A percentile compares a stretch with the other conserved stretches of the same genome.
These are phyloP conservation scores for Echria macrotheca DNA, from an alignment of 495 filamentous ascomycete species.

Conservation along the genomic window DNA sequence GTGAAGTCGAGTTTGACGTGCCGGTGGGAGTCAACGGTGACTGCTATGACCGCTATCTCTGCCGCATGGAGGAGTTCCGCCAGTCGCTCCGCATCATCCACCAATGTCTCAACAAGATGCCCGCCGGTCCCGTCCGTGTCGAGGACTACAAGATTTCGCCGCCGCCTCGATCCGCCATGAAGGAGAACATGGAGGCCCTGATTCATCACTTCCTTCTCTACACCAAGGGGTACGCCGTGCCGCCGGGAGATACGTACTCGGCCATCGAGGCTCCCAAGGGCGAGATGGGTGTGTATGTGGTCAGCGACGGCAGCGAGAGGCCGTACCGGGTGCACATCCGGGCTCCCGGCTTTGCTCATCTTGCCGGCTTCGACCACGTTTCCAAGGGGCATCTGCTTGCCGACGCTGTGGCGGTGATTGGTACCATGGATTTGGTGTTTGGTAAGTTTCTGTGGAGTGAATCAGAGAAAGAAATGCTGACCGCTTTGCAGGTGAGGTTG, in stretches of 20 bases:
- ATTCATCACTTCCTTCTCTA: conserved; percentile 99
- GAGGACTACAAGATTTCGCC: conserved; percentile 99
- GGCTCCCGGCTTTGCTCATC: conserved; percentile 93
- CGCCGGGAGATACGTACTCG: conserved; percentile 96
- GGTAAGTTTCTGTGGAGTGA: conserved; percentile 30
- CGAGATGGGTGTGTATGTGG: conserved; percentile 98
- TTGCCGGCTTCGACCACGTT: conserved; percentile 90
- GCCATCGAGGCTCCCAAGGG: conserved; percentile 98
- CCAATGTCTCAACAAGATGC: conserved; percentile 99
- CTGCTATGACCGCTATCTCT: conserved; percentile 98
- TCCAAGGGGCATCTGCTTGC: conserved; percentile 87
- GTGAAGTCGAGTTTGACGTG: conserved; percentile 95
- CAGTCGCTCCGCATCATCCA: conserved; percentile 96
- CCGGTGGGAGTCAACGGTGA: conserved; percentile 95
- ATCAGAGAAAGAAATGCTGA: conserved; percentile 10
- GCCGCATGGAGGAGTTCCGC: conserved; percentile 99
- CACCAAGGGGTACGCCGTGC: conserved; percentile 95
- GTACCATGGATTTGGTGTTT: conserved; percentile 83
- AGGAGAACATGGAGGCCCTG: conserved; percentile 99
- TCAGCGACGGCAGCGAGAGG: conserved; percentile 90
- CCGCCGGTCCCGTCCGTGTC: conserved; percentile 83
- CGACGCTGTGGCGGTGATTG: conserved; percentile 95
- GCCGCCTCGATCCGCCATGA: conserved; percentile 95
- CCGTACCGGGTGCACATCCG: conserved; percentile 98
- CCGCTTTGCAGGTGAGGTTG: conserved; percentile 39